phyloP scores from a whole-genome alignment of 805 yeast genomes.

The Ogataea degrootiae region DNA sequence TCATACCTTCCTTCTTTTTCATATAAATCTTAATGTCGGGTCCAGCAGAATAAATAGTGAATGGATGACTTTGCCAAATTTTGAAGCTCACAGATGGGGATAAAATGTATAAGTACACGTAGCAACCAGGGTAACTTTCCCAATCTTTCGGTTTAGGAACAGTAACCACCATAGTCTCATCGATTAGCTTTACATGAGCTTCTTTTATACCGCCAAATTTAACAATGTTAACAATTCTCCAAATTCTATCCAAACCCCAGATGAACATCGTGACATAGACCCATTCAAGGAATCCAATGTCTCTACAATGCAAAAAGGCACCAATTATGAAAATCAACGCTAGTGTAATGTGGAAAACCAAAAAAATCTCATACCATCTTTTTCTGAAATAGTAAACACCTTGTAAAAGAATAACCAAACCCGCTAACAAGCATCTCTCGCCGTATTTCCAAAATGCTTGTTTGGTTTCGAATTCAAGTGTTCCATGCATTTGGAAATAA shows the following conservation, averaged over 20 bases:
- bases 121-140: conserved; percentile 53
- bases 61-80: conserved; percentile 65
- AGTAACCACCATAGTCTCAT: conserved; percentile 18
- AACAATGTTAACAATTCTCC: conserved; percentile 31
- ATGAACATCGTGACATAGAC: conserved; percentile 32
- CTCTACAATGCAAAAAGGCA: conserved; percentile 41
- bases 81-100: conserved; percentile 27
- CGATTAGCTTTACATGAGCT: conserved; percentile 14
- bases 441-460: conserved; percentile 16
- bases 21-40: conserved; percentile 35
- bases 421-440: conserved; percentile 32
- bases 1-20: conserved; percentile 48
- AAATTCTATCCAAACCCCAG: conserved; percentile 39
- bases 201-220: conserved; percentile 24
- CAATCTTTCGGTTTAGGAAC: conserved; percentile 43
- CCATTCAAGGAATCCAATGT: conserved; percentile 38
- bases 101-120: conserved; percentile 48
- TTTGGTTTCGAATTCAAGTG: conserved; percentile 3
- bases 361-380: conserved; percentile 42
- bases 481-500: conserved; percentile 2
- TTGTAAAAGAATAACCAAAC: conserved; percentile 39
- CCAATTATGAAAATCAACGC: conserved; percentile 44
- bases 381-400: conserved; percentile 42
- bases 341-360: conserved; percentile 38
- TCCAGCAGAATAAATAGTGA: conserved; percentile 35